Base-by-base conservation (phyloP, 2,329 filamentous ascomycete genomes). In the Ophiostoma quercus region DNA sequence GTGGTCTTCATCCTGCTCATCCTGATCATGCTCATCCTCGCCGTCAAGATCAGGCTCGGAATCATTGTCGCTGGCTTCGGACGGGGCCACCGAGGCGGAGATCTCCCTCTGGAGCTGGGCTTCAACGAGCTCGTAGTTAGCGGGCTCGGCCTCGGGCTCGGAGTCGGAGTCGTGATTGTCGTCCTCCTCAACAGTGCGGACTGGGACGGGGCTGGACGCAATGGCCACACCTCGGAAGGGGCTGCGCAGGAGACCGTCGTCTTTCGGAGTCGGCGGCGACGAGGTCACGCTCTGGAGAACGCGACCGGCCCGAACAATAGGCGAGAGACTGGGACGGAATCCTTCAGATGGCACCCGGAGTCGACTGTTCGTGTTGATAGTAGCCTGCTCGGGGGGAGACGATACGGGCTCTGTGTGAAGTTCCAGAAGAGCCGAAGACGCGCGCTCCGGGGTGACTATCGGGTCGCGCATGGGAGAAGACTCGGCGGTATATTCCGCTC, bases 231-330 rank as follows among this genome's bases (percentile, higher is more conserved):
- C 76, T 68, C 83, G 80, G 73, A 88, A 88, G 0, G 86, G 86
- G 69, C 86, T 88, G 16, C 85, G 81, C 2, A 88, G 77, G 12
- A 83, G 81, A 43, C 80, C 80, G 62, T 84, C 83, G n/a, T 77
- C 80, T 67, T 83, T 83, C 1, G 86, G 85, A 0, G 86, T 87
- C 0, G 85, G 84, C 8, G 84, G 84, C 72, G 87, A 85, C 0
- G 85, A 87, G 12, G 86, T 85, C 51, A 88, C 83, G 71, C 81
- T 85, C 74, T 87, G 85, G 16, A 88, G 77, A 39, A 82, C 84
- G 66, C 84, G 80, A 2, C 85, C 85, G 34, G 82, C 85, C 65
- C 85, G 81, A n/a, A 88, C 83, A 47, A 87, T 87, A 1, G 86
- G 85, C 5, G 85, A 87, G 0, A 88, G 78, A 6, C 79, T 79